phyloP scores from a whole-genome alignment of 2,329 filamentous ascomycete species.

The Parastagonospora nodorum region DNA sequence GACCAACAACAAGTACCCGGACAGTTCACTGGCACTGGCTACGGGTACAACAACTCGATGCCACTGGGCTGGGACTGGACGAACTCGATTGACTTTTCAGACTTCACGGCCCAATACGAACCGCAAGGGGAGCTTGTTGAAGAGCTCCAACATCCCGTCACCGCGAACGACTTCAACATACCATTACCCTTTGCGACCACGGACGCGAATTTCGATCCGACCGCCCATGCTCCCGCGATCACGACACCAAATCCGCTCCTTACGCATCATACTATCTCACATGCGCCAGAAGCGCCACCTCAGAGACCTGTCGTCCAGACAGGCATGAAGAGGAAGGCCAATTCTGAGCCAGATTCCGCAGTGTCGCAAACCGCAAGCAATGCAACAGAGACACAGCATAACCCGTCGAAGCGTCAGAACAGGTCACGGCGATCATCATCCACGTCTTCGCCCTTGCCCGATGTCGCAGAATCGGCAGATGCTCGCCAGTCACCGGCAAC shows the following conservation, averaged over 20 bases:
- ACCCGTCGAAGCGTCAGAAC: conserved; percentile 39
- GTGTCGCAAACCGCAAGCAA: conserved; percentile 26
- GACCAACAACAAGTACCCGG: conserved; percentile 22
- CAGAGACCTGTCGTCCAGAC: conserved; percentile 29
- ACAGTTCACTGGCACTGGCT: conserved; percentile 22
- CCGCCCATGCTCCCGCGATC: conserved; percentile 21
- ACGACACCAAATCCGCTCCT: conserved; percentile 13
- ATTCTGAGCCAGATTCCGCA: conserved; percentile 36
- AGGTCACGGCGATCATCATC: conserved; percentile 41
- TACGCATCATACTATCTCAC: conserved; percentile 31
- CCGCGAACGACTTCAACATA: conserved; percentile 46
- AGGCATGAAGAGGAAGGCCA: conserved; percentile 45
- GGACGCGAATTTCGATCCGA: conserved; percentile 22
- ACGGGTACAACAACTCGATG: conserved; percentile 29
- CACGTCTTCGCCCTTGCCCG: conserved; percentile 32
- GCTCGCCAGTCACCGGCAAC: conserved; percentile 27
- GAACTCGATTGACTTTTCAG: conserved; percentile 39
- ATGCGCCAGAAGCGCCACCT: conserved; percentile 25
- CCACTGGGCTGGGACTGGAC: conserved; percentile 48
- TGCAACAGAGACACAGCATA: conserved; percentile 11
- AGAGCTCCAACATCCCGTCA: conserved; percentile 38
- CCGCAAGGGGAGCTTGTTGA: conserved; percentile 53
- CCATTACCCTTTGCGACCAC: conserved; percentile 31
- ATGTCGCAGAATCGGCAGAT: conserved; percentile 19
- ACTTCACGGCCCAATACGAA: conserved; percentile 47